Conservation (phyloP, 495 filamentous ascomycete species). For the Neurospora pannonica region DNA sequence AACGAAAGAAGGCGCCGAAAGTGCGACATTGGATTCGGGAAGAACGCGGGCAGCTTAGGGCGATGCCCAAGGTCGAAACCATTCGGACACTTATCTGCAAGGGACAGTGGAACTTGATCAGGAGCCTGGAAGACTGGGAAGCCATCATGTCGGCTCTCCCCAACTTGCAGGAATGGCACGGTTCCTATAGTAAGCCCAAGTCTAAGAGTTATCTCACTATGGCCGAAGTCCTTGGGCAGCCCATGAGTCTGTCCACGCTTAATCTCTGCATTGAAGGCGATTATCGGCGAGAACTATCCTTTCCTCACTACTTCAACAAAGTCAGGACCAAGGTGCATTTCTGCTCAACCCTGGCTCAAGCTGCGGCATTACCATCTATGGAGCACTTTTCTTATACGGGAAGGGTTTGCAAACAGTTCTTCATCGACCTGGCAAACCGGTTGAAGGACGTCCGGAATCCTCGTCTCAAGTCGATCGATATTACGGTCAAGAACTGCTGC, state of each 20-base stretch:
- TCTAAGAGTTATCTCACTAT: conserved; percentile 58
- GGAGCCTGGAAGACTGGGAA: conserved; percentile 53
- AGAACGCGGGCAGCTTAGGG: conserved; percentile 8
- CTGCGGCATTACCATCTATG: conserved; percentile 43
- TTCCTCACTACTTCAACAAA: conserved; percentile 44
- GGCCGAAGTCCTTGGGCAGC: conserved; percentile 44
- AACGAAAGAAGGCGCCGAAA: conserved; percentile 59
- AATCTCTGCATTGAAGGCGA: conserved; percentile 61
- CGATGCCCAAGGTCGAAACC: conserved; percentile 21
- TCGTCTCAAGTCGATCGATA: conserved; percentile 53
- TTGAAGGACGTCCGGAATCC: conserved; percentile 30
- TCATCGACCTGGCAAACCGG: conserved; percentile 42
- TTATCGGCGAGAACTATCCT: conserved; percentile 48
- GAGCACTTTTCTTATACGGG: conserved; percentile 61
- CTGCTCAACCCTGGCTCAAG: conserved; percentile 45
- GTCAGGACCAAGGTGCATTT: conserved; percentile 45
- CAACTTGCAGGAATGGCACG: conserved; percentile 59
- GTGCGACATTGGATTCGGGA: conserved; percentile 45
- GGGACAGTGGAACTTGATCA: conserved; percentile 67
- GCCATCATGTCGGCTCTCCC: conserved; percentile 51
- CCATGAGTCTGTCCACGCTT: conserved; percentile 46
- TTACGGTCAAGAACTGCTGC: conserved; percentile 63
- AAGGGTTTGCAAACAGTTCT: conserved; percentile 47
- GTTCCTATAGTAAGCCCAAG: conserved; percentile 59
- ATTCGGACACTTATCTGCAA: conserved; percentile 57